These are phyloP conservation scores for Cyanidioschyzon merolae DNA, from an alignment of 23 red algal genomes.

Conservation along the genomic window DNA sequence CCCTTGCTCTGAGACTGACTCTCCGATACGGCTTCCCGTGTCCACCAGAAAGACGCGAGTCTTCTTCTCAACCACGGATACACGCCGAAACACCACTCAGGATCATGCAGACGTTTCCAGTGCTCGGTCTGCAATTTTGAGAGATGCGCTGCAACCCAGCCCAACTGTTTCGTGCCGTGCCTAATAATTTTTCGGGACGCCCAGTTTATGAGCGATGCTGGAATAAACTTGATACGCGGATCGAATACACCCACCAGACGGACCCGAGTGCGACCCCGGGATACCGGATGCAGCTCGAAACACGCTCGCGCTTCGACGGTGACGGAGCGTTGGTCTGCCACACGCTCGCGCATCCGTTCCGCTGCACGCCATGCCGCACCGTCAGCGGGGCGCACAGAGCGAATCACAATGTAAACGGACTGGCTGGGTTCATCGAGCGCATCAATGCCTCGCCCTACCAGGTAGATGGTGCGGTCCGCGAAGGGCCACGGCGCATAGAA, in stretches of 20 bases:
- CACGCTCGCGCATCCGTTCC: neutral
- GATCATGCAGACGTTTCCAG: slow-evolving; percentile 2
- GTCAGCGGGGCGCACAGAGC: neutral
- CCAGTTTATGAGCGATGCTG: slow-evolving; percentile 55
- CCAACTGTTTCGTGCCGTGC: slow-evolving; percentile 15
- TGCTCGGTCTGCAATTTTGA: neutral
- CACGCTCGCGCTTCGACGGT: slow-evolving; percentile 8
- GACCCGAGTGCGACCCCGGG: slow-evolving; percentile 26
- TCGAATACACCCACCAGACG: slow-evolving; percentile 43
- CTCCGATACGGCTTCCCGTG: neutral
- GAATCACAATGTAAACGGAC: slow-evolving; percentile 3
- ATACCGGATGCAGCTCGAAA: slow-evolving; percentile 38
- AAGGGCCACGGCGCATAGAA: slow-evolving; percentile 10
- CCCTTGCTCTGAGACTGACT: too few species aligned
- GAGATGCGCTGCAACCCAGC: neutral
- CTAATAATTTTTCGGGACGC: slow-evolving; percentile 34
- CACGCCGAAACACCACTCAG: neutral
- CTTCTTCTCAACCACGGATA: slow-evolving; percentile 2
- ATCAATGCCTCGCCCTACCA: neutral
- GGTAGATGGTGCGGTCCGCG: neutral
- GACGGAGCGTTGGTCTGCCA: neutral
- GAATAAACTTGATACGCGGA: slow-evolving; percentile 39
- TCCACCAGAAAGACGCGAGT: neutral
- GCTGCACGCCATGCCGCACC: neutral
- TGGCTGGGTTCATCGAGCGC: neutral